Evolutionary conservation across 306 rosid genomes (phyloP).

Genomic region (Acacia confusa): DNA sequence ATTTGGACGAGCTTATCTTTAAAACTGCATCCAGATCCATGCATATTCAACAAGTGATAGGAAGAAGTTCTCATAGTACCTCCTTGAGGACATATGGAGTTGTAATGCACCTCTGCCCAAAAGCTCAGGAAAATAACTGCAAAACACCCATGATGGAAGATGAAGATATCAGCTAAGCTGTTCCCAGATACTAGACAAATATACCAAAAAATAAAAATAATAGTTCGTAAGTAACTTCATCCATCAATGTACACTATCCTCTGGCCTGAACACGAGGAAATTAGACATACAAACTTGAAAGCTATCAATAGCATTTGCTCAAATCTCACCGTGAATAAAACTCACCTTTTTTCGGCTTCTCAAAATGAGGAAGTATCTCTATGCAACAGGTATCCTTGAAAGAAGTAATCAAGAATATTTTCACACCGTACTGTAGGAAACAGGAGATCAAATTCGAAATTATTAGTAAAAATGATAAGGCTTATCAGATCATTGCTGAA

Average conservation of each 20-base stretch:
- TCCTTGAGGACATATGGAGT: constrained; percentile 75
- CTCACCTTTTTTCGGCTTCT: constrained; percentile 60
- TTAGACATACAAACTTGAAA: not conserved
- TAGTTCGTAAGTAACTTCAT: too few species aligned
- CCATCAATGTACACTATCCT: not conserved
- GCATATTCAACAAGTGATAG: not conserved
- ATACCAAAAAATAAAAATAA: not conserved
- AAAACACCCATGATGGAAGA: constrained; percentile 16
- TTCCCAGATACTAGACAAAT: not conserved
- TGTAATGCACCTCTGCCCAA: constrained; percentile 96
- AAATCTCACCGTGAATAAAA: constrained; percentile 6
- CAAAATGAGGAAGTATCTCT: constrained; percentile 76
- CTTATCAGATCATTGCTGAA: not conserved
- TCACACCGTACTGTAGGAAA: constrained; percentile 61
- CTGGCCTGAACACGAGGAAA: not conserved
- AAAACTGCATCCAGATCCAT: not conserved
- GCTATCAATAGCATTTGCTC: not conserved
- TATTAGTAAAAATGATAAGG: constrained; percentile 24
- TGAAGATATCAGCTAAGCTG: not conserved
- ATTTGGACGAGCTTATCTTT: constrained; percentile 6
- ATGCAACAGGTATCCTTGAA: constrained; percentile 79
- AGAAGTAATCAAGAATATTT: constrained; percentile 68
- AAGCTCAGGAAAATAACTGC: constrained; percentile 82
- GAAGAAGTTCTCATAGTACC: constrained; percentile 46
- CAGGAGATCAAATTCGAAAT: constrained; percentile 15